Base-by-base conservation (phyloP, 1,284 basidiomycete genomes). In the Hypsizygus ulmarius region DNA sequence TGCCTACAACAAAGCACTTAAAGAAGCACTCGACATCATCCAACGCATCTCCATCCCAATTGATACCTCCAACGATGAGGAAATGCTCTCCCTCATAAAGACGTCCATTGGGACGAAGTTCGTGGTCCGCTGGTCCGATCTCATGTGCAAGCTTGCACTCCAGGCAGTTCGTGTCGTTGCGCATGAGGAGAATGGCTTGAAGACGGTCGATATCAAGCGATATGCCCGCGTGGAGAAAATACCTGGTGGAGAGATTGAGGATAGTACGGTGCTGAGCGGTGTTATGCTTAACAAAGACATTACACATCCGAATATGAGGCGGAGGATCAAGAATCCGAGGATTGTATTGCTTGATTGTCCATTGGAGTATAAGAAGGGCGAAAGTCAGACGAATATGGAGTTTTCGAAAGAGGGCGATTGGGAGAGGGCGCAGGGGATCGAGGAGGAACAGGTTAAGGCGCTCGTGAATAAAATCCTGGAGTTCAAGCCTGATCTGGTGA, bases 101-200 rank as follows among this genome's bases (percentile, higher is more conserved):
- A 97, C 93, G 0, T 96, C 93, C 40, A 97, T 99, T 69, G 96
- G 96, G n/a, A 99, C 97, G 49, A 99, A 99, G 70, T 98, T 99
- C 62, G 93, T 95, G 58, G 86, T 85, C 33, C 83, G 96, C 41
- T 99, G 96, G 96, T 91, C 90, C 0, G 93, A 97, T 61, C 84
- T 97, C 55, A 99, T 99, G 96, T 99, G 96, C 73, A 81, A 77
- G 54, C 86, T 99, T 43, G 97, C 97, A 0, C 77, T 99, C 27
- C 82, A 96, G 56, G 95, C 96, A 1, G 92, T 98, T 1, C 84
- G 89, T 32, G 94, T 86, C 1, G 93, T 97, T 42, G 78, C 79
- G 0, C 71, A 78, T 38, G 83, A 85, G 32, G 79, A 81, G 11
- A 71, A 72, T 50, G 81, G 84, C 21, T 72, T 87, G 61, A 89